A percentile compares a stretch with the other conserved stretches of the same genome.
These are phyloP conservation scores for Plasmodiophora brassicae DNA, from an alignment of 208 protist species.

Conservation along the genomic window DNA sequence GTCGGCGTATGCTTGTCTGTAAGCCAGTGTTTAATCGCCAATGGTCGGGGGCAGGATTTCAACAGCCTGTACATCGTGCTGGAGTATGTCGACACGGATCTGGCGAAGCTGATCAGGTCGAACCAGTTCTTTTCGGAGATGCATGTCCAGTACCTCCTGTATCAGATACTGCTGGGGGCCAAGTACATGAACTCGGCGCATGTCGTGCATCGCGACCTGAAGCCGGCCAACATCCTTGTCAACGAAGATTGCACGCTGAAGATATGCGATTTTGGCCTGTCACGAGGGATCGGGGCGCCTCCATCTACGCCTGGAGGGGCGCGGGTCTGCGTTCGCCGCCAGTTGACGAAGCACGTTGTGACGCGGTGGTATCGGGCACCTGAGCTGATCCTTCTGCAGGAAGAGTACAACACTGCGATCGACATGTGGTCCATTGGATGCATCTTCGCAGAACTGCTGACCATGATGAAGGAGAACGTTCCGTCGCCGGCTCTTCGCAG, in stretches of 20 bases:
- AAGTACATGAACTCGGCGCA: conserved; percentile 79
- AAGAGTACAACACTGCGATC: neutral
- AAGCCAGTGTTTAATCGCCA: neutral
- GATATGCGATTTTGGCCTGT: conserved; percentile 89
- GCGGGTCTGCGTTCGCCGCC: no score
- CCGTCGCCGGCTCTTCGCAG: neutral
- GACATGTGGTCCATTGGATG: neutral
- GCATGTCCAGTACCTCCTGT: conserved; percentile 86
- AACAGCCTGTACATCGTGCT: conserved; percentile 79
- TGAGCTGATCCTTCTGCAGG: conserved; percentile 76
- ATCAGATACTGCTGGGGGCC: conserved; percentile 80
- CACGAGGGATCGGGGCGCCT: no score
- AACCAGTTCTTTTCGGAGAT: conserved; percentile 76
- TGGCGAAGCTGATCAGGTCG: conserved; percentile 79
- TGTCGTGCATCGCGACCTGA: conserved; percentile 82
- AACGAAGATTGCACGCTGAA: conserved; percentile 89
- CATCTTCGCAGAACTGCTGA: neutral
- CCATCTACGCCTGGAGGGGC: no score
- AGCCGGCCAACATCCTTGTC: conserved; percentile 81
- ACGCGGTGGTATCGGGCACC: no score
- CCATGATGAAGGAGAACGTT: neutral
- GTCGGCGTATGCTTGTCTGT: neutral
- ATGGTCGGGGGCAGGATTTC: conserved; percentile 64
- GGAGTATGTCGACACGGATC: conserved; percentile 87
- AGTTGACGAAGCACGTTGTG: no score